phyloP scores from a whole-genome alignment of 805 yeast genomes.

The Ogataea angusta region DNA sequence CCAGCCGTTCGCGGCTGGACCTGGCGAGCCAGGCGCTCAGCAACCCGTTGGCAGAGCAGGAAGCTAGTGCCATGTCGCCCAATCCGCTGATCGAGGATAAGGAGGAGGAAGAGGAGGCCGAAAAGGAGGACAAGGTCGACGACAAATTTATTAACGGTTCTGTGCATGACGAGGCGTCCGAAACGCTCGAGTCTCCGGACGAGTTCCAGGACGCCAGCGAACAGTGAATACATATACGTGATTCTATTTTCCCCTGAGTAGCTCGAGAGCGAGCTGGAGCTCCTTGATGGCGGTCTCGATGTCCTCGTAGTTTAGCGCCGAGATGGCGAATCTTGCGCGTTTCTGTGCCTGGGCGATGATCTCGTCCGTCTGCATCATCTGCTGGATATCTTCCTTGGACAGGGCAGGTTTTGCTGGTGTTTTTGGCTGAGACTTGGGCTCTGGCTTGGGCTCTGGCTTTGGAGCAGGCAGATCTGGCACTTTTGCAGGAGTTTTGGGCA shows the following conservation, averaged over 20 bases:
- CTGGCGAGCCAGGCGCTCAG: slow-evolving; percentile 17
- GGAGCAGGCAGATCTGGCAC: slow-evolving; percentile 10
- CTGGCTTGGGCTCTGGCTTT: slow-evolving; percentile 2
- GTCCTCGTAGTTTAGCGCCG: slow-evolving; percentile 79
- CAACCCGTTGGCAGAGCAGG: slow-evolving; percentile 12
- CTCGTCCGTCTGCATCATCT: slow-evolving; percentile 53
- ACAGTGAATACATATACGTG: slow-evolving; percentile 4
- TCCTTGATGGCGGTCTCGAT: slow-evolving; percentile 64
- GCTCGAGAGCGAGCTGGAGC: slow-evolving; percentile 49
- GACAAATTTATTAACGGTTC: background rate
- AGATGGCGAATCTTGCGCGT: slow-evolving; percentile 69
- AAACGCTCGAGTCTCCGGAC: slow-evolving; percentile 10
- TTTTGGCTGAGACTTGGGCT: slow-evolving; percentile 10
- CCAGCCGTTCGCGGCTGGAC: slow-evolving; percentile 20
- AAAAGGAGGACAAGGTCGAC: slow-evolving; percentile 5
- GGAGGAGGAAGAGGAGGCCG: slow-evolving; percentile 10
- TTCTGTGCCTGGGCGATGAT: slow-evolving; percentile 60
- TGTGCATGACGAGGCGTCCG: background rate
- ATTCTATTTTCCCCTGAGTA: slow-evolving; percentile 31
- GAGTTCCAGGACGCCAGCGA: slow-evolving; percentile 26
- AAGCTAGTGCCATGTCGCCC: slow-evolving; percentile 1
- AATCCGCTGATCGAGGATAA: slow-evolving; percentile 11
- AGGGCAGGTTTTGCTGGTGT: slow-evolving; percentile 6
- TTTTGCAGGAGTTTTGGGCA: slow-evolving; percentile 28
- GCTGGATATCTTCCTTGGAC: slow-evolving; percentile 39